Conservation (phyloP, 352 stramenopile species). For the Hyaloperonospora arabidopsidis region DNA sequence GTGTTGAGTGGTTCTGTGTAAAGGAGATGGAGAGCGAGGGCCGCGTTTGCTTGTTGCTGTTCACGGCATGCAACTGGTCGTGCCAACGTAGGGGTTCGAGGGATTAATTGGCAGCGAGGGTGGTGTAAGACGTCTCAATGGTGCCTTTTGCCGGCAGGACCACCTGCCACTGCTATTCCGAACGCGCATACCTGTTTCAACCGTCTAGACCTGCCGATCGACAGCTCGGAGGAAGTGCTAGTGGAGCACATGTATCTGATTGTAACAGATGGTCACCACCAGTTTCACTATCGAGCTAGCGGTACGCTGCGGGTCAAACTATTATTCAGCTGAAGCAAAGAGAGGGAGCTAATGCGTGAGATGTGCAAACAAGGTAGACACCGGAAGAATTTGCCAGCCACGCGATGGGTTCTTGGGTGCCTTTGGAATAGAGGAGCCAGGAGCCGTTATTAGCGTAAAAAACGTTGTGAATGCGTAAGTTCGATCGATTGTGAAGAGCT, state of each 20-base stretch:
- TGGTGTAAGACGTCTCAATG: slow-evolving; percentile 67
- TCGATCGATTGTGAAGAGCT: no score
- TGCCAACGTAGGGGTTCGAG: slow-evolving; percentile 78
- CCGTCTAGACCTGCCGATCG: slow-evolving; percentile 67
- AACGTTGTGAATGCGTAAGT: slow-evolving; percentile 10
- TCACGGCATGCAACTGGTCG: slow-evolving; percentile 74
- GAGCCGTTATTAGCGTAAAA: slow-evolving; percentile 3
- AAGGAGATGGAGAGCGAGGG: slow-evolving; percentile 66
- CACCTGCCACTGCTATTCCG: slow-evolving; percentile 63
- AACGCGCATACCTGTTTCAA: slow-evolving; percentile 85
- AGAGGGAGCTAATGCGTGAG: slow-evolving; percentile 4
- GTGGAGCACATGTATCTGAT: slow-evolving; percentile 76
- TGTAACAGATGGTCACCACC: slow-evolving; percentile 96
- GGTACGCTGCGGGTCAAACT: slow-evolving; percentile 11
- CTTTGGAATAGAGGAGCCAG: slow-evolving; percentile 3
- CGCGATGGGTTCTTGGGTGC: slow-evolving; percentile 1
- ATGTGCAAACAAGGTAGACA: background rate
- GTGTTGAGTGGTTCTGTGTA: slow-evolving; percentile 96
- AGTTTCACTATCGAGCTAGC: slow-evolving; percentile 87
- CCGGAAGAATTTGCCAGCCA: slow-evolving; percentile 2
- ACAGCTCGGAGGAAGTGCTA: slow-evolving; percentile 61
- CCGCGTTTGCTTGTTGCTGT: slow-evolving; percentile 71
- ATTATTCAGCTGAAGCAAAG: slow-evolving; percentile 24
- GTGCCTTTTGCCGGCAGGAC: slow-evolving; percentile 58
- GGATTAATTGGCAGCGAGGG: slow-evolving; percentile 77